These are phyloP conservation scores for Sphagnurus paluster DNA, from an alignment of 1,284 basidiomycete species.

Conservation along the genomic window DNA sequence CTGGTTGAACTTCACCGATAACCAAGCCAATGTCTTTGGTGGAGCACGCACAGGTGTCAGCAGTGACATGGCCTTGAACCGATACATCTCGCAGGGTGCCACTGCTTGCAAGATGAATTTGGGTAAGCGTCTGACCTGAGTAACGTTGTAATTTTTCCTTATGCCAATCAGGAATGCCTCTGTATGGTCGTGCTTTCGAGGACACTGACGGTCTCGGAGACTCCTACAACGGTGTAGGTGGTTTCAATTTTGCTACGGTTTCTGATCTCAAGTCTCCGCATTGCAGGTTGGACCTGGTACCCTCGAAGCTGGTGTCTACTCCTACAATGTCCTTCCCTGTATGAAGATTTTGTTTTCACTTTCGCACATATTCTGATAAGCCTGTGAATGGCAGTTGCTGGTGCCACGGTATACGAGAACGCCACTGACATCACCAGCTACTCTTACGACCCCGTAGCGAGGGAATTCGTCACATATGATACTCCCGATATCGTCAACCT, in stretches of 20 bases:
- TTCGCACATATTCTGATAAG: conserved; percentile 6
- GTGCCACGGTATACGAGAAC: conserved; percentile 71
- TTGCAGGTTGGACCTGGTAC: conserved; percentile 72
- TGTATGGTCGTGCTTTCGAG: conserved; percentile 86
- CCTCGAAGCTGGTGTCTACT: conserved; percentile 68
- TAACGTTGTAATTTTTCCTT: neutral
- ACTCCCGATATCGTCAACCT: conserved; percentile 67
- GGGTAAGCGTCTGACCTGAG: conserved; percentile 44
- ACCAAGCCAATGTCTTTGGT: conserved; percentile 84
- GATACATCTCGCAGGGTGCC: conserved; percentile 70
- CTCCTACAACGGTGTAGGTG: conserved; percentile 68
- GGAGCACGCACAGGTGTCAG: conserved; percentile 59
- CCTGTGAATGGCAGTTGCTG: conserved; percentile 48
- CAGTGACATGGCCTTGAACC: conserved; percentile 72
- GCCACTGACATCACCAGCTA: conserved; percentile 74
- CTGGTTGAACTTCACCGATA: conserved; percentile 65
- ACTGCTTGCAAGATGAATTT: conserved; percentile 74
- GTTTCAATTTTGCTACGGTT: neutral
- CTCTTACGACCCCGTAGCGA: conserved; percentile 70
- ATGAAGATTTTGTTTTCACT: conserved; percentile 12
- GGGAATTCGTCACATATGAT: conserved; percentile 80
- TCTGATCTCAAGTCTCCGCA: neutral
- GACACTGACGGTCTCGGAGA: conserved; percentile 74
- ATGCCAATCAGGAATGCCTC: conserved; percentile 61
- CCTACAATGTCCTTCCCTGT: conserved; percentile 77